A percentile compares a stretch with the other conserved stretches of the same genome.
Conservation (phyloP, 1,284 basidiomycete genomes). For the Cutaneotrichosporon sp. region DNA sequence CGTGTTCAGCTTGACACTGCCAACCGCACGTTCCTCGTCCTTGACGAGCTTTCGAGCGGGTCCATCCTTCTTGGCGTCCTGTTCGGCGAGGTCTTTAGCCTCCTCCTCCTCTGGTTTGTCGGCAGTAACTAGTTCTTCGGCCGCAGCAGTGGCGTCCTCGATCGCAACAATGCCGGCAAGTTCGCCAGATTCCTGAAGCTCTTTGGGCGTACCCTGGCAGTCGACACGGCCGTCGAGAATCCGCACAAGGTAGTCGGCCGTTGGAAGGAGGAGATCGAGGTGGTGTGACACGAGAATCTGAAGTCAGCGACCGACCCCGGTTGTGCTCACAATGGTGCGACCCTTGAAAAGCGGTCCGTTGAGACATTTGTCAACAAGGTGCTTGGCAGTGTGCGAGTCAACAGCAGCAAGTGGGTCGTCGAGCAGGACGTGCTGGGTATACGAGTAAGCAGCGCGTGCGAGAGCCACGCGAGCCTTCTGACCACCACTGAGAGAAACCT, state of each 20-base stretch:
- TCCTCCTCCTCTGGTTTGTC: constrained; percentile 31
- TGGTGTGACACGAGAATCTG: constrained; percentile 82
- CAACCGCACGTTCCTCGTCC: constrained; percentile 63
- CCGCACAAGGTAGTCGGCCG: constrained; percentile 64
- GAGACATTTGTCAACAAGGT: constrained; percentile 66
- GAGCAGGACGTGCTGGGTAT: constrained; percentile 68
- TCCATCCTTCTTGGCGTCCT: constrained; percentile 43
- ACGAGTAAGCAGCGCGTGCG: constrained; percentile 57
- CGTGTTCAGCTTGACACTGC: constrained; percentile 73
- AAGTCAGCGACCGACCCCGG: not conserved
- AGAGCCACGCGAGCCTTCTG: constrained; percentile 71
- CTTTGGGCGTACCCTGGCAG: constrained; percentile 61
- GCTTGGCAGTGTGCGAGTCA: constrained; percentile 81
- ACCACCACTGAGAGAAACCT: constrained; percentile 63
- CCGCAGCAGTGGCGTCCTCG: constrained; percentile 56
- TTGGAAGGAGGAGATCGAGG: constrained; percentile 66
- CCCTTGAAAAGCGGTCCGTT: constrained; percentile 63
- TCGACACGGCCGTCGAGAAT: constrained; percentile 63
- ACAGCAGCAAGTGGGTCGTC: constrained; percentile 87
- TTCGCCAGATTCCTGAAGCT: constrained; percentile 60
- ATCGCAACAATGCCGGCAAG: constrained; percentile 52
- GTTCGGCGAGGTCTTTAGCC: constrained; percentile 50
- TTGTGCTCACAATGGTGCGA: constrained; percentile 61
- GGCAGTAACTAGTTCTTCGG: constrained; percentile 53
- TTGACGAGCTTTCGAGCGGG: constrained; percentile 49